phyloP scores from a whole-genome alignment of 805 yeast species.

The Hanseniaspora vineae region DNA sequence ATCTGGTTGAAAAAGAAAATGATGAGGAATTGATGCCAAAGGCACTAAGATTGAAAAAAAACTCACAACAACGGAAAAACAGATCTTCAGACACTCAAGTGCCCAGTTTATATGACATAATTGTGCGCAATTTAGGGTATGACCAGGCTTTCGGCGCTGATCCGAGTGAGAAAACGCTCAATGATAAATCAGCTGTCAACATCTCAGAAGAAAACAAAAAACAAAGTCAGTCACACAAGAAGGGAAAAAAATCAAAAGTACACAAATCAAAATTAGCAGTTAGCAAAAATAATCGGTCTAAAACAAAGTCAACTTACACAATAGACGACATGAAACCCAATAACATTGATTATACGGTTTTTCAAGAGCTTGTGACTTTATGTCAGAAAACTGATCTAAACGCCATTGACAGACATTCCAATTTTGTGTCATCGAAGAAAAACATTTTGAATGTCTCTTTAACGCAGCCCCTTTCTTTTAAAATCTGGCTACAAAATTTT shows the following conservation, averaged over 20 bases:
- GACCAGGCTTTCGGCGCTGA: background rate
- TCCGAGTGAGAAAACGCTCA: background rate
- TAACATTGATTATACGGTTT: conserved; percentile 11
- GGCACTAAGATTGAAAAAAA: too few relatives aligned
- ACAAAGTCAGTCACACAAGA: background rate
- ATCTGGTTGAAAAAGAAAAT: background rate
- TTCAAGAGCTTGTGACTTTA: conserved; percentile 10
- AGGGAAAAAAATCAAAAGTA: background rate
- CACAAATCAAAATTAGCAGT: background rate
- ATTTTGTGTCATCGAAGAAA: background rate
- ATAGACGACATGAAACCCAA: conserved; percentile 3
- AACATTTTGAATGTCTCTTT: background rate
- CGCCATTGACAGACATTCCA: background rate
- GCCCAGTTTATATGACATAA: background rate
- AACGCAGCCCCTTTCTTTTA: background rate
- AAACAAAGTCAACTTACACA: background rate
- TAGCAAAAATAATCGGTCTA: background rate
- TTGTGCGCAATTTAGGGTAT: background rate
- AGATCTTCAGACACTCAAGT: background rate
- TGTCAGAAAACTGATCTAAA: background rate
- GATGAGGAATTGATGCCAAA: background rate
- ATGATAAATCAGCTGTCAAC: background rate
- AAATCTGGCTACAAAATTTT: conserved; percentile 55
- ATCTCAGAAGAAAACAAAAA: background rate
- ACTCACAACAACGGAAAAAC: background rate